Evolutionary conservation across 2,329 filamentous ascomycete genomes (phyloP).

Genomic region (Thermoascus crustaceus): DNA sequence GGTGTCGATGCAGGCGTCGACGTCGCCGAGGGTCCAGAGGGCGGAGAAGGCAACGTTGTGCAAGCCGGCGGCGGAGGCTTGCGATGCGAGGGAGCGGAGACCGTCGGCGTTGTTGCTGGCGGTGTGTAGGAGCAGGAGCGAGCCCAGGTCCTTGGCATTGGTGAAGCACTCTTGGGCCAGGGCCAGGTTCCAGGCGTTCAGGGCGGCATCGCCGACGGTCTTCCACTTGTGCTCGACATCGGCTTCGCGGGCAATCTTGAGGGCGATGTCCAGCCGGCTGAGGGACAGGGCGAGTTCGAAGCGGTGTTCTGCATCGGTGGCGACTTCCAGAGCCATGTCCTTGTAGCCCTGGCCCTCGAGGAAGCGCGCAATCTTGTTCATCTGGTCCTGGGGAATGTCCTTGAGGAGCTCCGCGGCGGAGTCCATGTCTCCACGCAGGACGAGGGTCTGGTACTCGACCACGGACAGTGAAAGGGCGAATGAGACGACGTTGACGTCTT

Average conservation of each 20-base stretch:
- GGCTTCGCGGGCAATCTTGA: conserved; percentile 72
- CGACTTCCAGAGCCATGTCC: conserved; percentile 86
- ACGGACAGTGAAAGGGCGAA: conserved; percentile 87
- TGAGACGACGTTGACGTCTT: conserved; percentile 86
- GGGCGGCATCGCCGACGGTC: conserved; percentile 84
- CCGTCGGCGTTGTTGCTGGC: conserved; percentile 73
- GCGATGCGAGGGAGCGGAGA: conserved; percentile 60
- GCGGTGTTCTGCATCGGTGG: conserved; percentile 90
- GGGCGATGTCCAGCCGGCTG: conserved; percentile 74
- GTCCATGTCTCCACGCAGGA: conserved; percentile 89
- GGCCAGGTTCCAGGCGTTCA: conserved; percentile 75
- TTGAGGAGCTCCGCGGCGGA: conserved; percentile 76
- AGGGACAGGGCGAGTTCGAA: conserved; percentile 84
- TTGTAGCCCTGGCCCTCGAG: conserved; percentile 96
- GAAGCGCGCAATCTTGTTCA: conserved; percentile 97
- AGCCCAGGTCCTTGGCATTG: conserved; percentile 83
- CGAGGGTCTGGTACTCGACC: conserved; percentile 92
- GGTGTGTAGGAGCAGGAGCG: conserved; percentile 77
- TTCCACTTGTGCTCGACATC: conserved; percentile 98
- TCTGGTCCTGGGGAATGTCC: conserved; percentile 80
- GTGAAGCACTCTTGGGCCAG: conserved; percentile 90
- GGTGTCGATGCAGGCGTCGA: conserved; percentile 72
- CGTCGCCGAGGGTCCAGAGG: conserved; percentile 77
- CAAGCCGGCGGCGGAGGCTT: conserved; percentile 67
- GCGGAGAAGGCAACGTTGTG: conserved; percentile 93